Conservation (phyloP, 2,329 filamentous ascomycete genomes). For the Allantophomopsis lycopodina region DNA sequence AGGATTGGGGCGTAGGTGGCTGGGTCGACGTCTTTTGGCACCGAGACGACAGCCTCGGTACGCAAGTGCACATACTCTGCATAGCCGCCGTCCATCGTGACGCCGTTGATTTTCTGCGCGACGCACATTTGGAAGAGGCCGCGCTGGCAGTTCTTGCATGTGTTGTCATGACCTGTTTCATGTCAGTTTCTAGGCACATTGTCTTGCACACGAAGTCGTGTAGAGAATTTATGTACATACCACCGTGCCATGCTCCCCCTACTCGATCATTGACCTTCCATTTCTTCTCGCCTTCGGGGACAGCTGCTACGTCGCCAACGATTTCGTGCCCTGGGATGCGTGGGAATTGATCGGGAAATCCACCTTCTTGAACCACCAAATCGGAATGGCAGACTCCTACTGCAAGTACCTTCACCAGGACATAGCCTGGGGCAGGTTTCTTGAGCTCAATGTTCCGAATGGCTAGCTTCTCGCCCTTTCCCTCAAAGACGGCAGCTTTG, state of each 20-base stretch:
- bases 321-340: constrained; percentile 58
- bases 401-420: constrained; percentile 59
- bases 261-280: constrained; percentile 53
- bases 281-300: constrained; percentile 40
- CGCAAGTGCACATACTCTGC: constrained; percentile 49
- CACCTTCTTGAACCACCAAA: constrained; percentile 28
- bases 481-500: constrained; percentile 49
- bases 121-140: constrained; percentile 58
- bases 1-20: constrained; percentile 43
- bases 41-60: constrained; percentile 42
- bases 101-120: constrained; percentile 48
- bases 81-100: constrained; percentile 52
- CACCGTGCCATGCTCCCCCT: constrained; percentile 57
- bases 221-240: constrained; percentile 13
- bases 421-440: constrained; percentile 37
- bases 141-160: constrained; percentile 48
- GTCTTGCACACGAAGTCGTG: constrained; percentile 4
- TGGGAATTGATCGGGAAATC: constrained; percentile 42
- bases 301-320: constrained; percentile 49
- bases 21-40: constrained; percentile 37
- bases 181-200: not conserved
- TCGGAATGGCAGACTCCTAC: constrained; percentile 63
- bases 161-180: constrained; percentile 37
- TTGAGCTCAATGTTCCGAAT: constrained; percentile 47
- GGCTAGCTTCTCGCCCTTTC: constrained; percentile 33